Base-by-base conservation (phyloP, 176 grass and related monocot species). In the Carex myosuroides region DNA sequence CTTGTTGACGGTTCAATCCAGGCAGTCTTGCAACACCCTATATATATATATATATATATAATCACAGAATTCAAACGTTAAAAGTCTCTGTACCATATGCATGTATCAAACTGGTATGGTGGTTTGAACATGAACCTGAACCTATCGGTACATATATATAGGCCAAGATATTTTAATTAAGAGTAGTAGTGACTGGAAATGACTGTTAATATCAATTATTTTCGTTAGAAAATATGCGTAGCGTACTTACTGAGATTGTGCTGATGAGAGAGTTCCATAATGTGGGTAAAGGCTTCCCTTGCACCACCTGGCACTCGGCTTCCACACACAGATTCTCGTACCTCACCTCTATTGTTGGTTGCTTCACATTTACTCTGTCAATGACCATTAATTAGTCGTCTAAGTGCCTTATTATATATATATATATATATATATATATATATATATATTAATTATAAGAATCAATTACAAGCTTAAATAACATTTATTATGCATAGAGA, bases 301-400 rank as follows among this genome's bases (percentile, higher is more conserved):
- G 81, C 59, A 90, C 89, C 30, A 90, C 89, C 56, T 85, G 29
- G 6, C 89, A 90, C 14, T 85, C 65, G 13, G 89, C 89, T 85
- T 85, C 75, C 9, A 90, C 85, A 13, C 52, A 33, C 1, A 90
- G 74, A 52, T 87, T 85, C 32, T 85, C 22, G 76, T 87, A 90
- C 63, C 85, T 48, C 42, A 90, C 89, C 82, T 90, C 89, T 81
- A 87, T 87, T 3, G 89, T 87, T 2, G 89, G 89, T 79, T 86
- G 70, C 65, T 90, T 76, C 68, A 90, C 89, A 87, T 87, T 87
- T 82, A 90, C 89, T 85, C 89, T 90, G 67, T 13, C n/a, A 2
- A 74, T 12, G 54, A 65, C 37, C 39, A 32, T 54, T 44, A 61
- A 48, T 63, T 66, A 70, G n/a, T 24, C 0, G n/a, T 66, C 11